phyloP scores from a whole-genome alignment of 2,329 filamentous ascomycete genomes.

The Stylonectria norvegica region DNA sequence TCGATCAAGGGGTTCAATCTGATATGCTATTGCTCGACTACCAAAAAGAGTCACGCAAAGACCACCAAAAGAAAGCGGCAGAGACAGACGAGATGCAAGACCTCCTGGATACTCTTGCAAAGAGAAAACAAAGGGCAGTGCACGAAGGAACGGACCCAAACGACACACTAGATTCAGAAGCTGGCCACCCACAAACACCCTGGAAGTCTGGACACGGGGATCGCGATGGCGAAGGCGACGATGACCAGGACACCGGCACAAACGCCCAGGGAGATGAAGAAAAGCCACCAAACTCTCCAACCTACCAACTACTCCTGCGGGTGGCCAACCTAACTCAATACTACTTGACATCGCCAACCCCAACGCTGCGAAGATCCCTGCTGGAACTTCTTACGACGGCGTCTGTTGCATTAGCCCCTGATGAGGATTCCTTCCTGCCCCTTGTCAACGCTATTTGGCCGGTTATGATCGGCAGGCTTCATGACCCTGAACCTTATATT shows the following conservation, averaged over 20 bases:
- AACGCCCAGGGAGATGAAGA: conserved; percentile 40
- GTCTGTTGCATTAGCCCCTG: conserved; percentile 64
- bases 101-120: conserved; percentile 59
- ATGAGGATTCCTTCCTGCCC: conserved; percentile 83
- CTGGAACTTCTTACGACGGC: conserved; percentile 73
- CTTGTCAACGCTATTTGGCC: conserved; percentile 91
- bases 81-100: conserved; percentile 39
- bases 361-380: conserved; percentile 72
- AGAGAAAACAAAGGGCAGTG: conserved; percentile 38
- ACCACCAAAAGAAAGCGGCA: conserved; percentile 42
- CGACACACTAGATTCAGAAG: conserved; percentile 19
- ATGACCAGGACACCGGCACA: conserved; percentile 34
- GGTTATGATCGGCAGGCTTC: conserved; percentile 65
- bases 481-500: conserved; percentile 66
- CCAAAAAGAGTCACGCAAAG: conserved; percentile 30
- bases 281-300: conserved; percentile 67
- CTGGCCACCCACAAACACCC: conserved; percentile 32
- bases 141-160: conserved; percentile 37
- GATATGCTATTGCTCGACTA: conserved; percentile 46
- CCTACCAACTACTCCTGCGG: conserved; percentile 75
- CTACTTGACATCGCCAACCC: conserved; percentile 82
- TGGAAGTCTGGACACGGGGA: conserved; percentile 39
- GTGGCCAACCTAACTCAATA: conserved; percentile 84
- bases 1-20: conserved; percentile 72
- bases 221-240: conserved; percentile 31